Percentiles rank a stretch among this genome's conserved stretches.
These are phyloP conservation scores for Colletotrichum musae DNA, from an alignment of 2,329 filamentous ascomycete genomes.

Conservation along the genomic window DNA sequence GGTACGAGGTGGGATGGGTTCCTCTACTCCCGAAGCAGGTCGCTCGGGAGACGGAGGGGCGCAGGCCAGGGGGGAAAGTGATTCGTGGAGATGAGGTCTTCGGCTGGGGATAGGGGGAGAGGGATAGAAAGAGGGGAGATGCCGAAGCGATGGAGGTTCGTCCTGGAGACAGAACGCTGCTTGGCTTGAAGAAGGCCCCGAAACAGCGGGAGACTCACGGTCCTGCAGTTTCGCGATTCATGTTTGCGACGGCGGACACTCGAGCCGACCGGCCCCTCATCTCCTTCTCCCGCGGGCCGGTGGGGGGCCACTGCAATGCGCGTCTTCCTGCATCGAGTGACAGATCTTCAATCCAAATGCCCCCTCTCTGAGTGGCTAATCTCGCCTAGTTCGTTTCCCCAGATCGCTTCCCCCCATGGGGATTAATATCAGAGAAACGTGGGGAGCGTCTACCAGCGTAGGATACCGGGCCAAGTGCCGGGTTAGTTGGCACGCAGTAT, in stretches of 20 bases:
- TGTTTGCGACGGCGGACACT: background rate
- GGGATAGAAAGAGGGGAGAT: background rate
- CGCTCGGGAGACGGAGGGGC: constrained; percentile 13
- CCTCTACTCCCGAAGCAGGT: constrained; percentile 7
- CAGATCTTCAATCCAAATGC: background rate
- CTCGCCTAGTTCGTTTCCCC: background rate
- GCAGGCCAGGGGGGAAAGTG: too few relatives aligned
- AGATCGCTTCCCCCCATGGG: constrained; percentile 4
- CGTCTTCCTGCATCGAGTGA: background rate
- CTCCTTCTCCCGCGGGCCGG: constrained; percentile 4
- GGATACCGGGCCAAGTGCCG: background rate
- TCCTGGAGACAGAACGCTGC: background rate
- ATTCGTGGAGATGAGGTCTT: background rate
- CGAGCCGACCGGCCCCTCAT: constrained; percentile 26
- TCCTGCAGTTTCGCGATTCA: constrained; percentile 12
- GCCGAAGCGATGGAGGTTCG: constrained; percentile 20
- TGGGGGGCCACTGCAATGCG: constrained; percentile 2
- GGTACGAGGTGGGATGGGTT: background rate
- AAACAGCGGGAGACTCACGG: constrained; percentile 19
- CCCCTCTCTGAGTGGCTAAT: background rate
- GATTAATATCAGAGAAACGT: background rate
- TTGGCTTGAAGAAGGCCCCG: constrained; percentile 1
- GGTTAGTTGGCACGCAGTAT: background rate
- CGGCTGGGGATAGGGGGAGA: constrained; percentile 8
- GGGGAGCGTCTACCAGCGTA: background rate